These are phyloP conservation scores for Eleusine indica DNA, from an alignment of 176 grass and related monocot species.

Conservation along the genomic window DNA sequence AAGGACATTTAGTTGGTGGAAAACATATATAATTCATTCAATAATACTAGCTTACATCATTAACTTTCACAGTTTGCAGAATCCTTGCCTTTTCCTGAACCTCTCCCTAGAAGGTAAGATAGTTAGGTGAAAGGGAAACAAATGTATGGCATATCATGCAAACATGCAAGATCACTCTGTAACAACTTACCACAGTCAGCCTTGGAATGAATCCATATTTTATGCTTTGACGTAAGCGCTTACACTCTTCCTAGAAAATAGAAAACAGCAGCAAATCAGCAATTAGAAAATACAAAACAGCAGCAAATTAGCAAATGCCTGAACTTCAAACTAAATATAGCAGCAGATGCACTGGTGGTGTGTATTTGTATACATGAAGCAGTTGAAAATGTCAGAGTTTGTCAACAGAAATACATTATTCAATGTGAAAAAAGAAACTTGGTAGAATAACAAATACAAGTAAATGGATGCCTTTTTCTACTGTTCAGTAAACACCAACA, in stretches of 20 bases:
- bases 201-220: slow-evolving; percentile 92
- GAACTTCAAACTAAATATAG: slow-evolving; percentile 1
- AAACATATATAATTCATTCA: slow-evolving; percentile 23
- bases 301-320: slow-evolving; percentile 44
- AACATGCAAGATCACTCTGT: slow-evolving; percentile 10
- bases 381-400: slow-evolving; percentile 7
- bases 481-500: slow-evolving; percentile 16
- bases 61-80: slow-evolving; percentile 85
- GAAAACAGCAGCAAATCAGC: slow-evolving; percentile 47
- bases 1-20: slow-evolving; percentile 21
- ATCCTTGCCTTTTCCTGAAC: slow-evolving; percentile 89
- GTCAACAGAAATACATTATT: slow-evolving; percentile 12
- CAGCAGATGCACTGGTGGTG: slow-evolving; percentile 18
- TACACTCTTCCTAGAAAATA: slow-evolving; percentile 90
- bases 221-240: slow-evolving; percentile 98
- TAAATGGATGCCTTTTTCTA: background rate
- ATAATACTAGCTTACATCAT: slow-evolving; percentile 73
- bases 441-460: slow-evolving; percentile 23
- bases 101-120: slow-evolving; percentile 81
- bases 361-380: background rate
- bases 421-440: slow-evolving; percentile 18
- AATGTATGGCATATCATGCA: slow-evolving; percentile 1
- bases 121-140: slow-evolving; percentile 27
- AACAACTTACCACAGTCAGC: slow-evolving; percentile 78
- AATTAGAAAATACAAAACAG: slow-evolving; percentile 47